Base-by-base conservation (phyloP, 2,329 filamentous ascomycete species). In the Diplodia sapinea region DNA sequence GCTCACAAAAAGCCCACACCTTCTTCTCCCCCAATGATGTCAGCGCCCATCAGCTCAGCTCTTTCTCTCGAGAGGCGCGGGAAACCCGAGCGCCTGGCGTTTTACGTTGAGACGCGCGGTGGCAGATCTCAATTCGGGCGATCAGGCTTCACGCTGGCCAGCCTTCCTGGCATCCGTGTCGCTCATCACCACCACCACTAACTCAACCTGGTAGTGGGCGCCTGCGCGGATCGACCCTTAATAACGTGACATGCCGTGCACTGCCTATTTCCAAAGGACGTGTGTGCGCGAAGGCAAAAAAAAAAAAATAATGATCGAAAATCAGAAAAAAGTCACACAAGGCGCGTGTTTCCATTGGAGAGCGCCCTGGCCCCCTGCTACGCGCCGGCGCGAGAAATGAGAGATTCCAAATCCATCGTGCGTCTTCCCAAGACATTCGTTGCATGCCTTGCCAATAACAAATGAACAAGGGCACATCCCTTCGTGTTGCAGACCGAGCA, bases 381-480 rank as follows among this genome's bases (percentile, higher is more conserved):
- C 43, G 59, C 59, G 59, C 59, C 59, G 17, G 59, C n/a, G 43
- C 59, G 59, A 50, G 59, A 63, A 63, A 63, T 50, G 59, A 51
- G 43, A 47, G 59, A 63, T 63, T 50, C 59, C 43, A 63, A 63
- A 63, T 63, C 59, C 43, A 63, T 49, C 59, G 50, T 38, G 43
- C 59, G 40, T 38, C 29, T 4, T 38, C 59, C 43, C 31, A 63
- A 63, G 38, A 23, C 43, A 47, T 63, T 20, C 59, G 50, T 29
- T 23, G 29, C 43, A 63, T 51, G 59, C 59, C 59, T 36, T 50
- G 43, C 59, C 59, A 63, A 38, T 63, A 49, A 63, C 31, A 63
- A 51, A 36, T 47, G 43, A 47, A 47, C 43, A 47, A 47, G 43
- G 40, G 54, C 59, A n/a, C 15, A 63, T 63, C 59, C 59, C 59